Base-by-base conservation (phyloP, 2,329 filamentous ascomycete genomes). In the Bimuria novae-zelandiae region DNA sequence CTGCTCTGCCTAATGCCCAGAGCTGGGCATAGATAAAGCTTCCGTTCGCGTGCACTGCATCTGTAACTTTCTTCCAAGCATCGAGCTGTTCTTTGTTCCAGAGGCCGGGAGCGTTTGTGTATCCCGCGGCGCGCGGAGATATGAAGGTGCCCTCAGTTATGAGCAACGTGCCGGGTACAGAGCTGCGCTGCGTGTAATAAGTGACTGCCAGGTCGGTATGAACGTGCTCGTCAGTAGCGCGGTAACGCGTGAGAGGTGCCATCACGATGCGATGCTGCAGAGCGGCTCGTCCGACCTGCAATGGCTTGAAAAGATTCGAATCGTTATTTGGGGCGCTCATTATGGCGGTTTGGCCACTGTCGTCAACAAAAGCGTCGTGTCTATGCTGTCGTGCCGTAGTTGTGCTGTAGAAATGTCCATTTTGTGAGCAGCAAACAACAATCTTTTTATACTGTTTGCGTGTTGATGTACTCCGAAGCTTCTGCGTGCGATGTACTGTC, bases 1-100 rank as follows among this genome's bases (percentile, higher is more conserved):
- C 81, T 2, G 78, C 77, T 1, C 86, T 79, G 1, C 86, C 85
- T 16, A 82, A 72, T 0, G 79, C 79, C 76, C 82, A 87, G 0
- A 89, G 75, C 63, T 89, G 86, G 5, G 77, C 70, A 68, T 77
- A 87, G 44, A 88, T 84, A 58, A 76, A 80, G 12, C 77, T 79
- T 2, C 80, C 81, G 59, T 83, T 84, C 7, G 73, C 75, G 63
- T 89, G 86, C 0, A 89, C 82, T 1, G 79, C 80, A 25, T 82
- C 76, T 1, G 80, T 83, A 25, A 88, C 72, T 7, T 77, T 69
- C 54, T 78, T 82, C 86, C 86, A 89, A 0, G 74, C 80, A 1
- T 70, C 75, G 37, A 85, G 45, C 21, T 64, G 61, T 1, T 35
- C 50, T 0, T 77, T 67, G 10, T 65, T 79, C 63, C 76, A 85